Conservation (phyloP, 2,329 filamentous ascomycete genomes). For the Fusarium decemcellulare region DNA sequence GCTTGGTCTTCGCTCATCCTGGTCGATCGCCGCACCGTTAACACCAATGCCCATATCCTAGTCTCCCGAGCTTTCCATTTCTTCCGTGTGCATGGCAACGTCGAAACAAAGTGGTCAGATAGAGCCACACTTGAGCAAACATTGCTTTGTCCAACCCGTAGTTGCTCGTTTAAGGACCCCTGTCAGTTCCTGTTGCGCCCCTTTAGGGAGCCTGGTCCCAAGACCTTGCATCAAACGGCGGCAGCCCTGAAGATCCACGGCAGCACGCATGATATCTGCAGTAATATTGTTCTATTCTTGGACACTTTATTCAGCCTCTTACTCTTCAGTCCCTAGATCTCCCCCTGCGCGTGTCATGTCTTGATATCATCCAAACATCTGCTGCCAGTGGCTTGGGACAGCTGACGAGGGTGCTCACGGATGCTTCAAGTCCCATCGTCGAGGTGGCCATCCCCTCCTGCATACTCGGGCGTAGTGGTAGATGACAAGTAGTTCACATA, state of each 20-base stretch:
- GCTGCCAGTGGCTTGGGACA: constrained; percentile 3
- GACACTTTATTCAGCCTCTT: neutral
- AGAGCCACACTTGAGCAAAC: neutral
- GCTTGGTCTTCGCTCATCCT: constrained; percentile 28
- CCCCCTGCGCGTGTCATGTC: constrained; percentile 6
- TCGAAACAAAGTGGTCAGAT: constrained; percentile 19
- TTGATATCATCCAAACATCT: constrained; percentile 18
- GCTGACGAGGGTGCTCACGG: constrained; percentile 15
- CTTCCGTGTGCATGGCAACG: neutral
- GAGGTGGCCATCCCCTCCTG: too few relatives aligned
- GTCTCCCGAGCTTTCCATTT: constrained; percentile 9
- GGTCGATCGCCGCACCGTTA: constrained; percentile 30
- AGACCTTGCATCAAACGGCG: neutral
- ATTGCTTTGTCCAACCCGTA: neutral
- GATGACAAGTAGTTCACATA: too few relatives aligned
- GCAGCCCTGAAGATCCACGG: neutral
- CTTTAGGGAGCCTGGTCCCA: constrained; percentile 5
- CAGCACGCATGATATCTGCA: constrained; percentile 10
- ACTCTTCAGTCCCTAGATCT: constrained; percentile 13
- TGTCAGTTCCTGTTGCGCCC: constrained; percentile 1
- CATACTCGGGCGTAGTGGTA: too few relatives aligned
- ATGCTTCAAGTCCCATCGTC: constrained; percentile 5
- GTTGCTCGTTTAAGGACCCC: constrained; percentile 1
- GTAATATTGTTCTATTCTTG: constrained; percentile 12
- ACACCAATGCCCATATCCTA: constrained; percentile 19